Evolutionary conservation across 2,329 filamentous ascomycete genomes (phyloP).

Genomic region (Metarhizium brunneum): DNA sequence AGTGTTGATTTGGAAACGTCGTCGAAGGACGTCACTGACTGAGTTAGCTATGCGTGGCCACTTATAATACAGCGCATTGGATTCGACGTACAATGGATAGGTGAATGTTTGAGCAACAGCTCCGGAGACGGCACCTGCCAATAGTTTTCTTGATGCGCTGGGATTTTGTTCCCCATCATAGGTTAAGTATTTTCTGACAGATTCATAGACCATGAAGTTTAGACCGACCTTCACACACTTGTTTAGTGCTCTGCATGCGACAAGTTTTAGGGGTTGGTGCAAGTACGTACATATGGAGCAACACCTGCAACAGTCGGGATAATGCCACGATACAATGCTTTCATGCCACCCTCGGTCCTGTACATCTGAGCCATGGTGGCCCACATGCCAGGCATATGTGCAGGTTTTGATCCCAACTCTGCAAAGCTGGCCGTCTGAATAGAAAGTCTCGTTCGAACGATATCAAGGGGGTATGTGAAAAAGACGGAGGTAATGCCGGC

Average conservation of each 20-base stretch:
- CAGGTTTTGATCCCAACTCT: conserved; percentile 54
- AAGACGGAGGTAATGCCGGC: conserved; percentile 94
- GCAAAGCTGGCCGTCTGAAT: conserved; percentile 97
- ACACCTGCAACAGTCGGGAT: conserved; percentile 90
- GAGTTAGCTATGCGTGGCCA: conserved; percentile 11
- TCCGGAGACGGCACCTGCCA: conserved; percentile 87
- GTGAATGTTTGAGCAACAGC: conserved; percentile 96
- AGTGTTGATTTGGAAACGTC: conserved; percentile 96
- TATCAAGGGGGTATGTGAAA: conserved; percentile 92
- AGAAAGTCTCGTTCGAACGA: conserved; percentile 88
- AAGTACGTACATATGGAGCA: conserved; percentile 67
- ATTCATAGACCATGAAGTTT: conserved; percentile 98
- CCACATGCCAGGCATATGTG: conserved; percentile 86
- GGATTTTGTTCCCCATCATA: conserved; percentile 83
- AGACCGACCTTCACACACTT: conserved; percentile 61
- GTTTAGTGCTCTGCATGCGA: conserved; percentile 9
- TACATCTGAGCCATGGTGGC: conserved; percentile 76
- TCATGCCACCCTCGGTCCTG: conserved; percentile 75
- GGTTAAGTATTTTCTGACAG: conserved; percentile 73
- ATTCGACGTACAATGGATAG: conserved; percentile 79
- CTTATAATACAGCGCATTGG: neutral
- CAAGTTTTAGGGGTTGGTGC: too few relatives aligned
- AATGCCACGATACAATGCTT: conserved; percentile 88
- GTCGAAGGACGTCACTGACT: conserved; percentile 74
- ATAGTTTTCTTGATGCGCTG: conserved; percentile 67